Conservation (phyloP, 495 filamentous ascomycete species). For the Physcia stellaris region DNA sequence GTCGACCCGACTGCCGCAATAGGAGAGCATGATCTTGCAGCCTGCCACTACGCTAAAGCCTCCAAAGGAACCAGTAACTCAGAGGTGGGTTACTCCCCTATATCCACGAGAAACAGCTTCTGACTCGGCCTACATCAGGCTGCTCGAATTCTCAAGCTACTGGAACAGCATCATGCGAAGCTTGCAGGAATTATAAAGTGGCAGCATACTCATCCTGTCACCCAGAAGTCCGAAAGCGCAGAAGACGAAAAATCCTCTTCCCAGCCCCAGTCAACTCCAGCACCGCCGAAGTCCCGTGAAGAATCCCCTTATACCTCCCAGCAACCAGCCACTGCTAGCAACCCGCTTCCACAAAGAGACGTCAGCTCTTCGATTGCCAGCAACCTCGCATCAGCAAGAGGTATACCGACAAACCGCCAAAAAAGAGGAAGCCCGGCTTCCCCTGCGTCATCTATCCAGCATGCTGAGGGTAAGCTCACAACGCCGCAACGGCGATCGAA, state of each 20-base stretch:
- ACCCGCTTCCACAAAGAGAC: constrained; percentile 45
- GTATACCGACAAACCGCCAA: constrained; percentile 59
- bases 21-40: constrained; percentile 78
- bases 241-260: constrained; percentile 8
- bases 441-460: constrained; percentile 54
- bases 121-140: constrained; percentile 39
- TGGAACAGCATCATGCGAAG: constrained; percentile 74
- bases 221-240: constrained; percentile 6
- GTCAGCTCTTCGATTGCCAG: constrained; percentile 77
- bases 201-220: constrained; percentile 44
- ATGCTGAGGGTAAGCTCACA: constrained; percentile 60
- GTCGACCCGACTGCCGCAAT: constrained; percentile 58
- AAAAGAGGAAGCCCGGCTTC: constrained; percentile 45
- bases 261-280: constrained; percentile 11
- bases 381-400: constrained; percentile 77
- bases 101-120: neutral
- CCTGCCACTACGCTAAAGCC: constrained; percentile 77
- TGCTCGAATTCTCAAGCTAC: constrained; percentile 63
- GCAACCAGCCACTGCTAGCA: constrained; percentile 30
- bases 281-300: constrained; percentile 15
- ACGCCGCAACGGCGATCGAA: constrained; percentile 36
- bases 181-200: constrained; percentile 67
- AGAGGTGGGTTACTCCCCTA: constrained; percentile 57
- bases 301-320: constrained; percentile 23
- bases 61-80: constrained; percentile 57